phyloP scores from a whole-genome alignment of 2,329 filamentous ascomycete genomes.

The Aspergillus luchuensis region DNA sequence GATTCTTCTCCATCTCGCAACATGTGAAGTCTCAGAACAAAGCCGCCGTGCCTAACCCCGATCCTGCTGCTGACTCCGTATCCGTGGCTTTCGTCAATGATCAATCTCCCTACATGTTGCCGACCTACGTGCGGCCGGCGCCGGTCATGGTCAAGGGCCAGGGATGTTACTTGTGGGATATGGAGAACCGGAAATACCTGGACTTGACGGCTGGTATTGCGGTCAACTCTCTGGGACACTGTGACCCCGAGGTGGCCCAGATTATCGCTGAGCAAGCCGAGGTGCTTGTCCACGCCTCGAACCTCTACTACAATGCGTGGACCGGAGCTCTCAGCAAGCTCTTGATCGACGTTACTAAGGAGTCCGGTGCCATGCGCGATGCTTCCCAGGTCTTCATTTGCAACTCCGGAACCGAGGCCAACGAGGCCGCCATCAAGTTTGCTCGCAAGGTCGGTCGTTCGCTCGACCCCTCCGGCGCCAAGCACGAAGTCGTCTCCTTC shows the following conservation, averaged over 20 bases:
- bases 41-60: conserved; percentile 64
- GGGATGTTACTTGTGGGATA: conserved; percentile 86
- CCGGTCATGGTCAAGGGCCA: conserved; percentile 87
- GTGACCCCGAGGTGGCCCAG: conserved; percentile 74
- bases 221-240: conserved; percentile 89
- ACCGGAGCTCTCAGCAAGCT: conserved; percentile 85
- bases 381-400: conserved; percentile 84
- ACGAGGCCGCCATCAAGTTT: conserved; percentile 97
- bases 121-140: conserved; percentile 87
- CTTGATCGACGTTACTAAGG: conserved; percentile 76
- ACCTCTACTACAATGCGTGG: conserved; percentile 97
- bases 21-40: conserved; percentile 34
- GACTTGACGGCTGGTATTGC: conserved; percentile 97
- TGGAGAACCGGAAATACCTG: conserved; percentile 84
- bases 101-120: conserved; percentile 86
- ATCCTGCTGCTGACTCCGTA: conserved; percentile 71
- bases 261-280: conserved; percentile 77
- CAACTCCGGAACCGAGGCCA: conserved; percentile 96
- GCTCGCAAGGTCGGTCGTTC: conserved; percentile 86
- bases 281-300: conserved; percentile 86
- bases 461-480: conserved; percentile 68
- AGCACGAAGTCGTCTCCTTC: conserved; percentile 88
- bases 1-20: conserved; percentile 31
- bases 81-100: conserved; percentile 74
- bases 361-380: conserved; percentile 78